These are phyloP conservation scores for Cyanidiococcus yangmingshanensis DNA, from an alignment of 23 red algal genomes.

Conservation along the genomic window DNA sequence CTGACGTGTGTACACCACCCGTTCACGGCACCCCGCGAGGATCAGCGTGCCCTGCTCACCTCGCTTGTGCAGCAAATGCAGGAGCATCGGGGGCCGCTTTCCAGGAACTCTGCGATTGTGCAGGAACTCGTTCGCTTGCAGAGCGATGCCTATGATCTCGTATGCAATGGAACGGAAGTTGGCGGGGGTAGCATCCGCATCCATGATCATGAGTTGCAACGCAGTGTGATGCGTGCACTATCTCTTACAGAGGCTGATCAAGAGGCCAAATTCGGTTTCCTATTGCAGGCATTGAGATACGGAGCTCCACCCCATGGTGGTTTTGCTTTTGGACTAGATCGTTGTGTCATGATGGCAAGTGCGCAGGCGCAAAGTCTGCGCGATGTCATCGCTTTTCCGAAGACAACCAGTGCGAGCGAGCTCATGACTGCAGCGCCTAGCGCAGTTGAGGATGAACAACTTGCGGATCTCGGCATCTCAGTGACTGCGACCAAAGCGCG, in stretches of 20 bases:
- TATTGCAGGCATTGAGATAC: conserved; percentile 80
- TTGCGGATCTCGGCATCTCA: conserved; percentile 51
- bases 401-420: conserved; percentile 84
- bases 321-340: conserved; percentile 88
- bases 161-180: conserved; percentile 97
- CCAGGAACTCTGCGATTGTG: background rate
- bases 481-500: background rate
- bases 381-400: conserved; percentile 97
- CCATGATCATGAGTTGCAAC: conserved; percentile 55
- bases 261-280: conserved; percentile 83
- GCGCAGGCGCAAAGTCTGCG: conserved; percentile 60
- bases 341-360: conserved; percentile 70
- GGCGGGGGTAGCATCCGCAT: conserved; percentile 96
- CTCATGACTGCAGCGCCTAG: conserved; percentile 83
- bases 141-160: conserved; percentile 71
- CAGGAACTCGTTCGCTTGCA: background rate
- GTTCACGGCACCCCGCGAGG: conserved; percentile 67
- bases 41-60: conserved; percentile 36
- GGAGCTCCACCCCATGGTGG: conserved; percentile 98
- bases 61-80: conserved; percentile 19
- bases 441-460: conserved; percentile 23
- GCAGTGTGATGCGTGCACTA: conserved; percentile 56
- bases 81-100: conserved; percentile 27
- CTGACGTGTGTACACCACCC: conserved; percentile 86
- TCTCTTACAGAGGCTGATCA: conserved; percentile 52